Evolutionary conservation across 2,329 filamentous ascomycete species (phyloP).

Genomic region (Colletotrichum spaethianum): DNA sequence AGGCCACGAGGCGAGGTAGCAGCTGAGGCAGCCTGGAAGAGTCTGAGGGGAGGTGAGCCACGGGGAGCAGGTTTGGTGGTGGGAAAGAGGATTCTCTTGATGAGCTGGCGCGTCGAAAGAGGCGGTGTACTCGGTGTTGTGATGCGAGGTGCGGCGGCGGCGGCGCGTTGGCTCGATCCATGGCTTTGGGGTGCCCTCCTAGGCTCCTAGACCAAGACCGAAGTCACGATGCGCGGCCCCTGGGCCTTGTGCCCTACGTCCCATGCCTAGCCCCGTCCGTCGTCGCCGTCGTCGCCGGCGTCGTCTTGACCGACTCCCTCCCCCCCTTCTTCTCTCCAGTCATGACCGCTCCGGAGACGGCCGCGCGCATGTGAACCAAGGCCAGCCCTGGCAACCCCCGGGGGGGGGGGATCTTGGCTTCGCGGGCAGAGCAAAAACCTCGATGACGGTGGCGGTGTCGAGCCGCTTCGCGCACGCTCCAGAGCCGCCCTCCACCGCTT

Average conservation of each 20-base stretch:
- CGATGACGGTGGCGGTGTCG: not conserved
- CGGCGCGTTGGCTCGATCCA: not conserved
- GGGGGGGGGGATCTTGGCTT: not conserved
- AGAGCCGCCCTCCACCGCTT: not conserved
- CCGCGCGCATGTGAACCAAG: not conserved
- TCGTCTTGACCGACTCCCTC: not conserved
- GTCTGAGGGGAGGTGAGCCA: not conserved
- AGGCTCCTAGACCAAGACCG: not conserved
- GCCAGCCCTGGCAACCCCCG: too few species aligned
- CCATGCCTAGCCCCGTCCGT: not conserved
- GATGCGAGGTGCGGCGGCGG: not conserved
- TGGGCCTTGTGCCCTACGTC: not conserved
- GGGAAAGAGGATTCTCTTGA: not conserved
- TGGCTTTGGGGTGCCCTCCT: not conserved
- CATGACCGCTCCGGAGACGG: not conserved
- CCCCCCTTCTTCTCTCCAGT: too few species aligned
- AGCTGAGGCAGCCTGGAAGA: not conserved
- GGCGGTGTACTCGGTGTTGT: constrained; percentile 4
- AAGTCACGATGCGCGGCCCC: not conserved
- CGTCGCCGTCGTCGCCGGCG: not conserved
- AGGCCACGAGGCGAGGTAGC: not conserved
- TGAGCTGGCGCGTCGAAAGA: not conserved
- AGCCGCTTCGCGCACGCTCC: not conserved
- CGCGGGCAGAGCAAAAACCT: not conserved
- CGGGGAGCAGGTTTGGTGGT: not conserved